Base-by-base conservation (phyloP, 2,329 filamentous ascomycete genomes). In the Pseudophaeomoniella oleicola region DNA sequence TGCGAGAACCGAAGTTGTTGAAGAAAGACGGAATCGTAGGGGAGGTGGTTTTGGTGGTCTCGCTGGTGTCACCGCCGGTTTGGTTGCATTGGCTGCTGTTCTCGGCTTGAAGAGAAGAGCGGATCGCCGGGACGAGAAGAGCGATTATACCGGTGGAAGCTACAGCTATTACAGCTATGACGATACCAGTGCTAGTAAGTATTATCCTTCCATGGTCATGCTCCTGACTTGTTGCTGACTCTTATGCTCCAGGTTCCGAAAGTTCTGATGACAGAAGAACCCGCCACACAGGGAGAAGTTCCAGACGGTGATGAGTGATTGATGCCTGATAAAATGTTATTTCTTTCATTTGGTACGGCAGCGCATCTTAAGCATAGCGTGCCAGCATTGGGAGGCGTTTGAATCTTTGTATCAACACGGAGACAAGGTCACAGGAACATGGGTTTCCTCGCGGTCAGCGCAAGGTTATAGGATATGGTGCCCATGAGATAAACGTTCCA, bases 61-160 rank as follows among this genome's bases (percentile, higher is more conserved):
- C 41, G 60, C 53, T 6, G 59, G 53, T 19, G 49, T 65, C 30
- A 60, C 55, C n/a, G 58, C 60, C 16, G 46, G 60, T 10, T 41
- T 65, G 34, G 61, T 59, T 34, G 59, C 57, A 9, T 43, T 67
- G 39, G 62, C 63, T 9, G 44, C 66, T 13, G 57, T 61, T 32
- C 47, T 67, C 31, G 64, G 64, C 4, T 39, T 67, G 47, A 62
- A 57, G 51, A 56, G 62, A 42, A 54, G 51, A 40, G 54, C 46
- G 36, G 50, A 58, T 18, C 45, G 56, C 16, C n/a, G 18, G 4
- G 56, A 60, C 19, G 52, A 55, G 35, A 63, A 62, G 49, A 60
- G 52, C 44, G 48, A 50, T 35, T 55, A 53, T 34, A 55, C 52
- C 16, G 32, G 32, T 12, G 15, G 55, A 53, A 46, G 56, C 52